Evolutionary conservation across 1,284 basidiomycete genomes (phyloP), one percentile per base, ranked within the genome.

Genomic region (Tilletia caries): DNA sequence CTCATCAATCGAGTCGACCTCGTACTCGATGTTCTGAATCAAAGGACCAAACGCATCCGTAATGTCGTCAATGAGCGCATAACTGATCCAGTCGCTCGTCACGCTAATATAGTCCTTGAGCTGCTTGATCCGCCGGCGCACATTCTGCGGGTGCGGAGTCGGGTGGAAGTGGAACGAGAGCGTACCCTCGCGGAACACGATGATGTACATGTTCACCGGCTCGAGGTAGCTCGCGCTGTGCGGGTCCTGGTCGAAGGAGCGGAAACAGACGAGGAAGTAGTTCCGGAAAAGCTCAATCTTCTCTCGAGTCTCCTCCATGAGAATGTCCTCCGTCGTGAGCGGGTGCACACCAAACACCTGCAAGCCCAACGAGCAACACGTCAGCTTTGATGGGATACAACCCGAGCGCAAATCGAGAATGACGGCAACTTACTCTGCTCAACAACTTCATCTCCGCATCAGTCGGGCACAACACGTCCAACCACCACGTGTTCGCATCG

Each of bases 41-140:
- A 99, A 88, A 18, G 96, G 96, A 1, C 95, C 96, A 84, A 99
- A 99, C 3, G 95, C 95, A 84, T 99, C 96, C 68, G 96, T 98
- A 82, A 99, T 98, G 85, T 99, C 96, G 85, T 99, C 96, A 82
- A 99, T 98, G 71, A 99, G 89, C 20, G 96, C 96, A 80, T 99
- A 99, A 15, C 95, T 98, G 78, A 99, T 98, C 96, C 96, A 99
- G 85, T 99, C 96, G 2, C 94, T 96, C 0, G 96, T 98, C 76
- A 98, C 96, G 74, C 89, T 92, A 85, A 99, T 98, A 85, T 98
- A 98, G 86, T 98, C 96, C 83, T 96, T 97, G 74, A 99, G 91
- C 84, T 98, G 96, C 86, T 98, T 98, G 84, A 99, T 99, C 41
- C 96, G 92, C 48, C 95, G 88, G 13, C 96, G 91, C 41, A 99